phyloP scores from a whole-genome alignment of 2,329 filamentous ascomycete genomes.

The Aspergillus texensis region DNA sequence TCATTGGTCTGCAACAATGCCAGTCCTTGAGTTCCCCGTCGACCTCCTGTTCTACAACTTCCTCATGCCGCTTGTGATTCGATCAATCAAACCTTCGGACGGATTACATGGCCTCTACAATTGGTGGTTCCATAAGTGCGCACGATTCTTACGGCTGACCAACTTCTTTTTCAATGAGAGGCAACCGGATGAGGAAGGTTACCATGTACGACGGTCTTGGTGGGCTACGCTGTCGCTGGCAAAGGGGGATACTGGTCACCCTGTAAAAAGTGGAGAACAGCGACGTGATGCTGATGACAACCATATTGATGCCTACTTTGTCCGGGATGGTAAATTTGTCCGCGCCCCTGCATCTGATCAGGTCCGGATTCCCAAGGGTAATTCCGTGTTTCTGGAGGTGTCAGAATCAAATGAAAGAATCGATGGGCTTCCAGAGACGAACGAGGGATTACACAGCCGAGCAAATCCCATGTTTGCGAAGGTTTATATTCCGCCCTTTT shows the following conservation, averaged over 20 bases:
- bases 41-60: slow-evolving; percentile 97
- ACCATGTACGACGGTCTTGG: slow-evolving; percentile 65
- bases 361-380: slow-evolving; percentile 86
- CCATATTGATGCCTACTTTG: slow-evolving; percentile 52
- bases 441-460: slow-evolving; percentile 63
- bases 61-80: slow-evolving; percentile 83
- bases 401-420: slow-evolving; percentile 66
- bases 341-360: slow-evolving; percentile 93
- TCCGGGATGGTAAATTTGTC: slow-evolving; percentile 78
- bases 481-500: slow-evolving; percentile 83
- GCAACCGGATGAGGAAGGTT: slow-evolving; percentile 78
- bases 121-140: slow-evolving; percentile 95
- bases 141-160: slow-evolving; percentile 75
- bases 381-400: slow-evolving; percentile 77
- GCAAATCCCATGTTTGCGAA: slow-evolving; percentile 65
- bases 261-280: slow-evolving; percentile 38
- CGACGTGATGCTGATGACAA: slow-evolving; percentile 44
- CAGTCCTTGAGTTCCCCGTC: slow-evolving; percentile 89
- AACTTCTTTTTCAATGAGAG: slow-evolving; percentile 92
- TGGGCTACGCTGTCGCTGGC: slow-evolving; percentile 36
- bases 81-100: slow-evolving; percentile 81
- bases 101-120: slow-evolving; percentile 82
- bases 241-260: slow-evolving; percentile 41
- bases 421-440: slow-evolving; percentile 59
- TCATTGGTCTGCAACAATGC: slow-evolving; percentile 89